phyloP scores from a whole-genome alignment of 2,329 filamentous ascomycete genomes.

The Macrophomina tecta region DNA sequence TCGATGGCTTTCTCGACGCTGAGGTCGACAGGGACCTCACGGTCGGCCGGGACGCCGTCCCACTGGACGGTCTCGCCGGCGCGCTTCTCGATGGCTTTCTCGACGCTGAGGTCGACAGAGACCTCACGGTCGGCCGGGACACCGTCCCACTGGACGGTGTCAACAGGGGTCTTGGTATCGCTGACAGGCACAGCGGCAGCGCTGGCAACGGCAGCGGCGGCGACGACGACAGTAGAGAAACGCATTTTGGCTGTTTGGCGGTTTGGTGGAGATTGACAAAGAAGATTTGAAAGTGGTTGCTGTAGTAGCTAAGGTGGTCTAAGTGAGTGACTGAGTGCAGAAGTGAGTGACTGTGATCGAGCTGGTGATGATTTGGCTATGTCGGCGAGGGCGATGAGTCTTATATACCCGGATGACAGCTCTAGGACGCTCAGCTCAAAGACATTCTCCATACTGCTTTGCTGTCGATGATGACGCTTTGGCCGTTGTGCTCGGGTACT shows the following conservation, averaged over 20 bases:
- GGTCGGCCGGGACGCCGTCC: neutral
- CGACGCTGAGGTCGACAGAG: neutral
- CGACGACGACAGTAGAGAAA: neutral
- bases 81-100: neutral
- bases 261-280: neutral
- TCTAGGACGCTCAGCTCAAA: too few relatives aligned
- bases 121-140: neutral
- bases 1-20: neutral
- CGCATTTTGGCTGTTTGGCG: neutral
- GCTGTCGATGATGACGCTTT: too few relatives aligned
- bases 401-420: too few relatives aligned
- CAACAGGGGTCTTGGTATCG: neutral
- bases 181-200: neutral
- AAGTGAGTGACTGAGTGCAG: neutral
- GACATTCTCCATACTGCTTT: too few relatives aligned
- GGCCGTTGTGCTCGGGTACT: too few relatives aligned
- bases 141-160: neutral
- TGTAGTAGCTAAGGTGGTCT: neutral
- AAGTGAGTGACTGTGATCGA: slow-evolving; percentile 1
- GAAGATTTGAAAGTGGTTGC: neutral
- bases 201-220: neutral
- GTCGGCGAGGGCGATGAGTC: too few relatives aligned
- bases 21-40: neutral
- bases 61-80: neutral
- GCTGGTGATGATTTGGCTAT: neutral